Evolutionary conservation across 2,329 filamentous ascomycete species (phyloP), one percentile per base, ranked within the genome.

Genomic region (Epichloe brachyelytri): DNA sequence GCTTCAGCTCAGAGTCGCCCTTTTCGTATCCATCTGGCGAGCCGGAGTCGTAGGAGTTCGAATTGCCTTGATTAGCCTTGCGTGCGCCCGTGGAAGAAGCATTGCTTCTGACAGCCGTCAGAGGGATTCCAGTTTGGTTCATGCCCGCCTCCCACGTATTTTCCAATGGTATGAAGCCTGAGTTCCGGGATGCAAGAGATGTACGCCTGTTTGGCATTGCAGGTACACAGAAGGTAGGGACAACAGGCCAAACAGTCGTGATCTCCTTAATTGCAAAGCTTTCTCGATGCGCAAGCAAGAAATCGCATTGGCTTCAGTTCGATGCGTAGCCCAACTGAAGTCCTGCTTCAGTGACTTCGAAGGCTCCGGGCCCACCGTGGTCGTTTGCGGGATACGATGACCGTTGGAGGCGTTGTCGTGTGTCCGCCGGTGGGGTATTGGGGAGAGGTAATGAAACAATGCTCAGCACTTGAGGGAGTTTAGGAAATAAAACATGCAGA

Each of bases 21-120:
- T 79, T 79, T 63, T 79, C 75, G 55, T 67, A 62, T 26, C 68
- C 66, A 52, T 58, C 54, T 7, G 57, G 56, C 26, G 62, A 60
- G 51, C 60, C 61, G 52, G 60, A 63, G n/a, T 68, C 66, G 51
- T 58, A 59, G 46, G 64, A 64, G 44, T 61, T 61, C 51, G 67
- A 65, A 51, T 61, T 63, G 53, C 61, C 58, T 49, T 63, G 56
- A 38, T 65, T 68, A 22, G 67, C 62, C 62, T 73, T 76, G 54
- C 76, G 69, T 49, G 74, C 72, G 43, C 80, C 79, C 3, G 73
- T 76, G 6, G 71, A 73, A 57, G 74, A 78, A 54, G 70, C 71
- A 57, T 72, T 73, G 63, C 76, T 82, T 61, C 69, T 72, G 56
- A 85, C 74, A 44, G 70, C 67, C 14, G 72, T 71, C 51, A 83